Conservation (phyloP, 2,329 filamentous ascomycete species). For the Aureobasidium lini region DNA sequence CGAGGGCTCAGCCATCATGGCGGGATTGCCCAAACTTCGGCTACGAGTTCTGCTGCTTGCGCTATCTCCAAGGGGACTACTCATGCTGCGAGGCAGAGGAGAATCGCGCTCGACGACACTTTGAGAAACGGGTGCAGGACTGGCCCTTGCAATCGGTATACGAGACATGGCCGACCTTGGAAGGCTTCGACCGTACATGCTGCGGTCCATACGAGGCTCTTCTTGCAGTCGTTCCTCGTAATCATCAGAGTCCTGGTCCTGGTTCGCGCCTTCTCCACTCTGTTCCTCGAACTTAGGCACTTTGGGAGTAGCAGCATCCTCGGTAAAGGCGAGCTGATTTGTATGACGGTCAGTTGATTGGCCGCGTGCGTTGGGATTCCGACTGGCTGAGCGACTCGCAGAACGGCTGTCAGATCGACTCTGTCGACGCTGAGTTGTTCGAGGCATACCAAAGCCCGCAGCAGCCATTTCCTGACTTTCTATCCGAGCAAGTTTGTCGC, state of each 20-base stretch:
- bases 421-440: conserved; percentile 44
- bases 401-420: conserved; percentile 24
- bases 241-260: conserved; percentile 3
- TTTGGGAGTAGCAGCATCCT: neutral
- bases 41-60: conserved; percentile 62
- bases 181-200: conserved; percentile 37
- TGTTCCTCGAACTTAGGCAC: conserved; percentile 7
- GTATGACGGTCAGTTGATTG: conserved; percentile 14
- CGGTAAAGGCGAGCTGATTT: neutral
- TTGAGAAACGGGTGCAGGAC: conserved; percentile 65
- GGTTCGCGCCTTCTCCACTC: neutral
- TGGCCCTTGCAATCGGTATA: conserved; percentile 78
- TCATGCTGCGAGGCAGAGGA: conserved; percentile 50
- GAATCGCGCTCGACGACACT: conserved; percentile 68
- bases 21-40: conserved; percentile 49
- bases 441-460: conserved; percentile 58
- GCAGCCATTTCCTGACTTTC: conserved; percentile 75
- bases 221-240: conserved; percentile 9
- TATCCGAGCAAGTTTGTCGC: conserved; percentile 75
- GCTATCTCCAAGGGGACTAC: conserved; percentile 39
- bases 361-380: conserved; percentile 18
- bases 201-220: conserved; percentile 41
- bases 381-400: conserved; percentile 23
- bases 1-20: neutral
- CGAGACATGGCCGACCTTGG: conserved; percentile 55